Base-by-base conservation (phyloP, 2,329 filamentous ascomycete genomes). In the Aplosporella prunicola region DNA sequence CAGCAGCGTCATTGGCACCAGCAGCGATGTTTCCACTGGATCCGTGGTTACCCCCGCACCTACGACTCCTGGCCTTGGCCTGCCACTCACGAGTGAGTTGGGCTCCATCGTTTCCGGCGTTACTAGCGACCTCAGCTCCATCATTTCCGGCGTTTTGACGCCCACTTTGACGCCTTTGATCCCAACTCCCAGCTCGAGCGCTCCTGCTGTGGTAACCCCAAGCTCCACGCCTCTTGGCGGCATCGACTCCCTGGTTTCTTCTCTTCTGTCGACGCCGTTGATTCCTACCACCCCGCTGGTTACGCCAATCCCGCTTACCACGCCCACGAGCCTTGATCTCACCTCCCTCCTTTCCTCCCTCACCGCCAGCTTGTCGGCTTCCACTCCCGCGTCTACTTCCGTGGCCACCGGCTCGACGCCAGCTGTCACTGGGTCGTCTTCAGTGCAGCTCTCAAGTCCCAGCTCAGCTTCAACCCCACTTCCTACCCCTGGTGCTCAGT, bases 241-340 rank as follows among this genome's bases (percentile, higher is more conserved):
- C 4, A 17, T 33, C 20, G 34, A 30, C 13, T 24, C 32, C 5
- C 18, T 40, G 16, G 14, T 40, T 14, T 40, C 38, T 6, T 40
- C 38, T n/a, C 32, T 40, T 13, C 38, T 40, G 8, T 23, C 25
- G 25, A 39, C 37, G 17, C 37, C 37, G 10, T 15, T 34, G 18
- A 24, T 35, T 9, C 38, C 38, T 9, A 35, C 32, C n/a, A 40
- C 32, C 26, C 38, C 38, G 15, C 31, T 40, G 16, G n/a, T n/a
- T n/a, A n/a, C n/a, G n/a, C n/a, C n/a, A n/a, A 40, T 40, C 18
- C 37, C 37, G 9, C 30, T 39, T 7, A 39, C 30, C 24, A 33
- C 37, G 5, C 37, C 37, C 7, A 34, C 30, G 10, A 39, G 18
- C 11, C n/a, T 39, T 6, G 37, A 39, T 11, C 25, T 39, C n/a